These are phyloP conservation scores for Trypanosoma platydactyli DNA, from an alignment of 208 protist species.

Conservation along the genomic window DNA sequence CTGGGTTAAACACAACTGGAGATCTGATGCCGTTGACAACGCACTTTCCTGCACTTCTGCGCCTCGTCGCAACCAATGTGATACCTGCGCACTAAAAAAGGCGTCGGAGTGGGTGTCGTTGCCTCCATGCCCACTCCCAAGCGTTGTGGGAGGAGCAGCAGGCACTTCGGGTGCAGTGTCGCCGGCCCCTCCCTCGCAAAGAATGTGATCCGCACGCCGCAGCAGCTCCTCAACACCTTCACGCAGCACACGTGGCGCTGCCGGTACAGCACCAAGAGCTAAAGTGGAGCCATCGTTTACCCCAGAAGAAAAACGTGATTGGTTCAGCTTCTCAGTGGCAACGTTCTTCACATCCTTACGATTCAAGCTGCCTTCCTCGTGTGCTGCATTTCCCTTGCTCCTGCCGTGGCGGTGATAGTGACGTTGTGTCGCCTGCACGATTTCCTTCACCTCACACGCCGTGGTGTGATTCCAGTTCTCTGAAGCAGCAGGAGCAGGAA, in stretches of 20 bases:
- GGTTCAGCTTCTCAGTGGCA: background rate
- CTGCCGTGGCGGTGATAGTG: background rate
- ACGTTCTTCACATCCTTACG: background rate
- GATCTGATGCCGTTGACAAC: conserved; percentile 18
- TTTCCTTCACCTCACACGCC: background rate
- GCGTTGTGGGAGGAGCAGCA: background rate
- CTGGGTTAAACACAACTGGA: conserved; percentile 37
- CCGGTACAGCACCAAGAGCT: background rate
- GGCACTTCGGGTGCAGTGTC: background rate
- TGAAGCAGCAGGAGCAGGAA: background rate
- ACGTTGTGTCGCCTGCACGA: too few species aligned
- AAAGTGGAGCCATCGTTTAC: conserved; percentile 20
- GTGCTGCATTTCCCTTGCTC: background rate
- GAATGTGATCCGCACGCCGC: conserved; percentile 29
- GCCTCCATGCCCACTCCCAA: background rate
- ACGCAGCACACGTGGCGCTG: conserved; percentile 22
- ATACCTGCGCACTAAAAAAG: conserved; percentile 33
- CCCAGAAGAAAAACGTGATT: background rate
- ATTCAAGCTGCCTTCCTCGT: background rate
- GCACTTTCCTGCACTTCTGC: conserved; percentile 31
- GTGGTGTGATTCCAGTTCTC: background rate
- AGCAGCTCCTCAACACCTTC: conserved; percentile 32
- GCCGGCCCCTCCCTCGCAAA: conserved; percentile 2
- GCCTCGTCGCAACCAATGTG: conserved; percentile 35
- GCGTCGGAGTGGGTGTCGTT: conserved; percentile 14